A percentile compares a stretch with the other conserved stretches of the same genome.
phyloP scores from a whole-genome alignment of 208 protist genomes.

The Zelonia costaricensis region DNA sequence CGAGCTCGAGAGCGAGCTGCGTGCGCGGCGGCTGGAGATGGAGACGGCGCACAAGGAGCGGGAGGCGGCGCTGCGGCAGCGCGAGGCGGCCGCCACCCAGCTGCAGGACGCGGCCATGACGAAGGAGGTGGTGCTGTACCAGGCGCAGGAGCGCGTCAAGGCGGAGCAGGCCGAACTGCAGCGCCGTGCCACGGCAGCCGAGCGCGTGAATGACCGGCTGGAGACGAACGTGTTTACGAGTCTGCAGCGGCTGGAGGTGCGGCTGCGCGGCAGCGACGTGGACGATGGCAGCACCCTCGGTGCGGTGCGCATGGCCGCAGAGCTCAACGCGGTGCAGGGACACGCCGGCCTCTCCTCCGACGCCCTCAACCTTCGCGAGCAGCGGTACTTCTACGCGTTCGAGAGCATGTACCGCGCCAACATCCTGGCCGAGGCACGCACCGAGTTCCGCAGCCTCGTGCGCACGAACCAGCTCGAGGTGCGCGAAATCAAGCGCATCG shows the following conservation, averaged over 20 bases:
- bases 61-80: slow-evolving; percentile 31
- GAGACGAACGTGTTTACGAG: slow-evolving; percentile 16
- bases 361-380: slow-evolving; percentile 30
- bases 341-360: slow-evolving; percentile 5
- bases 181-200: slow-evolving; percentile 13
- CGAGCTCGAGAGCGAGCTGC: slow-evolving; percentile 35
- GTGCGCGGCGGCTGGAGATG: slow-evolving; percentile 29
- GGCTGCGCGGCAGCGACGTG: slow-evolving; percentile 12
- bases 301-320: slow-evolving; percentile 21
- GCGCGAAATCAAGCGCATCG: slow-evolving; percentile 32
- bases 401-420: slow-evolving; percentile 44
- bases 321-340: slow-evolving; percentile 12
- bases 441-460: slow-evolving; percentile 29
- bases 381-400: slow-evolving; percentile 30
- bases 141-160: slow-evolving; percentile 21
- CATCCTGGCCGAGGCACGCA: slow-evolving; percentile 33
- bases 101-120: slow-evolving; percentile 25
- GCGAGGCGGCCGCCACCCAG: slow-evolving; percentile 21
- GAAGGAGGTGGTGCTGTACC: slow-evolving; percentile 32
- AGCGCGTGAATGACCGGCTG: slow-evolving; percentile 21
- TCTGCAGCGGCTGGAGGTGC: slow-evolving; percentile 27
- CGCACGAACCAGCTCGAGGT: slow-evolving; percentile 33
- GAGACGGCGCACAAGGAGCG: slow-evolving; percentile 32
- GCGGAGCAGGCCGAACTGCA: slow-evolving; percentile 31
- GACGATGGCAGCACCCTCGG: slow-evolving; percentile 14